Conservation (phyloP, 148 eudicot genomes). For the Gaultheria prostrata region DNA sequence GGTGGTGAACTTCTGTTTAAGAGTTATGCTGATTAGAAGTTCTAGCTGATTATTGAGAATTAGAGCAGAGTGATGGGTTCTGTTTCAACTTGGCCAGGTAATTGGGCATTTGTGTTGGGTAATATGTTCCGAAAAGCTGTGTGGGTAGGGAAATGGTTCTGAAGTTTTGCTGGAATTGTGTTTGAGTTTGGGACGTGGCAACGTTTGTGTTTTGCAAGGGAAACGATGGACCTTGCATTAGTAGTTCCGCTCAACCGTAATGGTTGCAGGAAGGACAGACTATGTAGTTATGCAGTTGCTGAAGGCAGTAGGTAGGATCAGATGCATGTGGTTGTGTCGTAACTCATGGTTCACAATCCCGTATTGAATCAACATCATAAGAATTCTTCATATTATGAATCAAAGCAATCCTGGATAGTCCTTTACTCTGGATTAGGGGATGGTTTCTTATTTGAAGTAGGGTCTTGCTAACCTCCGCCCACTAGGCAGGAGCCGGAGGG, state of each 20-base stretch:
- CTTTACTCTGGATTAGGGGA: neutral
- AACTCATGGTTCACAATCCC: neutral
- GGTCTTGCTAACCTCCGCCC: too few species aligned
- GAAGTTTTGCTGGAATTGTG: neutral
- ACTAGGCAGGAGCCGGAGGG: too few species aligned
- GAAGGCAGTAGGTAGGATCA: neutral
- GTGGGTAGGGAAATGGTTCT: neutral
- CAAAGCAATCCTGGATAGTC: neutral
- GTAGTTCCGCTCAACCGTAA: neutral
- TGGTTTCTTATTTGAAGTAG: neutral
- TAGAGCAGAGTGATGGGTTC: neutral
- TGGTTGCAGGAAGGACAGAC: neutral
- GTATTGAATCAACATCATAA: neutral
- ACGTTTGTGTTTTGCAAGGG: neutral
- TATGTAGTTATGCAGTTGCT: neutral
- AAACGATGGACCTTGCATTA: neutral
- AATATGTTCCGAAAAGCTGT: neutral
- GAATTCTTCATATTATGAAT: neutral
- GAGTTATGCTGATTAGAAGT: neutral
- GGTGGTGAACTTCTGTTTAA: neutral
- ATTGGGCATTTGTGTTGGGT: neutral
- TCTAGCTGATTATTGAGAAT: neutral
- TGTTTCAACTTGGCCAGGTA: neutral
- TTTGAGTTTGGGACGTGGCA: neutral
- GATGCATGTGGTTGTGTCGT: neutral